A percentile compares a stretch with the other conserved stretches of the same genome.
phyloP scores from a whole-genome alignment of 768 basidiomycete species.

The Coprinellus micaceus region DNA sequence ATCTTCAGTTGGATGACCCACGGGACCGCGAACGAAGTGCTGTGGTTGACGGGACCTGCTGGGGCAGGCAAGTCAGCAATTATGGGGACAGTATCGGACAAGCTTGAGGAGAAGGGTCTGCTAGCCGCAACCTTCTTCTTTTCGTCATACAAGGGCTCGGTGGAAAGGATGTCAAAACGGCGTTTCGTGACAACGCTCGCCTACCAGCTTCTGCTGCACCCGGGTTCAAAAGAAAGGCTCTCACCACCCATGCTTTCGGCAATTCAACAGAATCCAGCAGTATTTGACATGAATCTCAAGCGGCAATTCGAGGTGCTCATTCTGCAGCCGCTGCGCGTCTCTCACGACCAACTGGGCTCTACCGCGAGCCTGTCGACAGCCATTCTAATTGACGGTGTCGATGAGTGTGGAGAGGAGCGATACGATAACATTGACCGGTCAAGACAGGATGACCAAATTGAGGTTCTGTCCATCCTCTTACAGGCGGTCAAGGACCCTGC shows the following conservation, averaged over 20 bases:
- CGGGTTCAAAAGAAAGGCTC: neutral
- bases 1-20: neutral
- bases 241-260: neutral
- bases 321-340: neutral
- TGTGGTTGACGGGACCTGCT: conserved; percentile 2
- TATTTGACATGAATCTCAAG: neutral
- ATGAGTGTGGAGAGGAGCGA: neutral
- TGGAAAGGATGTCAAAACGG: neutral
- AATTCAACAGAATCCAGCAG: neutral
- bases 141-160: neutral
- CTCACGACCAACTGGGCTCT: no score
- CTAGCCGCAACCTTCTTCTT: conserved; percentile 4
- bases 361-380: neutral
- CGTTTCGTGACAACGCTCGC: neutral
- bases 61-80: conserved; percentile 3
- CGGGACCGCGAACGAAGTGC: neutral
- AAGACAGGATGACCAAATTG: neutral
- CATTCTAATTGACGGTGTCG: conserved; percentile 7
- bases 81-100: neutral
- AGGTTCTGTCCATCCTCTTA: neutral
- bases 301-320: neutral
- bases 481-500: neutral
- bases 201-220: neutral
- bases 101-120: neutral
- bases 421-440: neutral